Percentiles rank a stretch among this genome's conserved stretches.
phyloP scores from a whole-genome alignment of 495 filamentous ascomycete genomes.

The Echria macrotheca region DNA sequence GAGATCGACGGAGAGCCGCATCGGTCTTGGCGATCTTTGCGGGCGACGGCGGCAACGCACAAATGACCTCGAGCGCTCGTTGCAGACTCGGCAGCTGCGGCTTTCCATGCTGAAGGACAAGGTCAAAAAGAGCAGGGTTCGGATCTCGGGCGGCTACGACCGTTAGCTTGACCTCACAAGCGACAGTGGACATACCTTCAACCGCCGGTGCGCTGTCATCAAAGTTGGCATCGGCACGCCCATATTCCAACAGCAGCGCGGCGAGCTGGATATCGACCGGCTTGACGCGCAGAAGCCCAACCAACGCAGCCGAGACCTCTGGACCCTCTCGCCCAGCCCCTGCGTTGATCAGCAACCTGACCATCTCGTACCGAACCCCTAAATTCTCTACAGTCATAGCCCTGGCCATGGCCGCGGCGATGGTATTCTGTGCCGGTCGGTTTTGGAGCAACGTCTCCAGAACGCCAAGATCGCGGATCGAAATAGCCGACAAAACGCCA shows the following conservation, averaged over 20 bases:
- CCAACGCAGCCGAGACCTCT: constrained; percentile 33
- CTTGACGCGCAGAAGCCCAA: constrained; percentile 26
- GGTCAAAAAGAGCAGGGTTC: constrained; percentile 35
- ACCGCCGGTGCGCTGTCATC: constrained; percentile 29
- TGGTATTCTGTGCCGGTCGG: constrained; percentile 32
- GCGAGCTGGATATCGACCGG: constrained; percentile 35
- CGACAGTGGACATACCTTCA: too few relatives aligned
- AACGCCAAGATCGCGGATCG: constrained; percentile 30
- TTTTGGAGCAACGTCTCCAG: constrained; percentile 34
- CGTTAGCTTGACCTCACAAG: too few relatives aligned
- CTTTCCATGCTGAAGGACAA: constrained; percentile 36
- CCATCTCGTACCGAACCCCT: constrained; percentile 30
- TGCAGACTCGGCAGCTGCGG: constrained; percentile 29
- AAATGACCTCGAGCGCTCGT: constrained; percentile 28
- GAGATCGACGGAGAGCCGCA: constrained; percentile 31
- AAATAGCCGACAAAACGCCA: constrained; percentile 35
- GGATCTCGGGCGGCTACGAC: constrained; percentile 27
- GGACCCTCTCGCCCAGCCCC: constrained; percentile 30
- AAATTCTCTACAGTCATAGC: constrained; percentile 33
- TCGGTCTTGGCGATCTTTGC: constrained; percentile 35
- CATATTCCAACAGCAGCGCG: constrained; percentile 34
- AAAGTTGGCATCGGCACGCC: constrained; percentile 40
- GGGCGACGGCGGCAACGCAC: constrained; percentile 25
- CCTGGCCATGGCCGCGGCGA: constrained; percentile 28
- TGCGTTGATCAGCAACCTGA: constrained; percentile 33